Evolutionary conservation across 768 basidiomycete species (phyloP), one percentile per base, ranked within the genome.

Genomic region (Pulveroboletus sp.): DNA sequence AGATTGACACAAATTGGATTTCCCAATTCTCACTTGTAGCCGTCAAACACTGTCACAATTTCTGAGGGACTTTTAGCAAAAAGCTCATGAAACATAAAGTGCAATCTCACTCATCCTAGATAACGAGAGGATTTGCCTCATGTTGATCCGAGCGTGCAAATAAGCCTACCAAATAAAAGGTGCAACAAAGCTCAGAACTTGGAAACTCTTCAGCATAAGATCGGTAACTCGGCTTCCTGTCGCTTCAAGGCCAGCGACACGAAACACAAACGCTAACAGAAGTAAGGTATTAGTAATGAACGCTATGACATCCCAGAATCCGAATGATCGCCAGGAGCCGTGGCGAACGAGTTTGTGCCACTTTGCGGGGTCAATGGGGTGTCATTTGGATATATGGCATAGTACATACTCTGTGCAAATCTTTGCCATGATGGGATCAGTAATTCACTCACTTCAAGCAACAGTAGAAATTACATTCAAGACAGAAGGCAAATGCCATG

Each of bases 151-250:
- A 38, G 18, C 6, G 42, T 11, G 38, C 5, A 21, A 26, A 51
- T 18, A 50, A 17, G 67, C 83, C 46, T 56, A 89, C 93, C 92
- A 95, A 39, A 94, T 85, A 43, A 95, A 77, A 0, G 91, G 92
- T 2, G 90, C 80, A 6, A 88, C 91, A 67, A 85, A 92, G 71
- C 89, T 90, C 35, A 96, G 71, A 27, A 91, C 77, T 62, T 94
- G 92, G 71, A 96, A 97, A 66, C 93, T 94, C 50, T 67, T 74
- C 14, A 91, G 55, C 46, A 76, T 76, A 51, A 81, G 58, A 45
- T 61, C 56, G 24, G 63, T 60, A 17, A 70, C 67, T 46, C 67
- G 50, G 53, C 76, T 69, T 3, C 60, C 71, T 3, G 66, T 54
- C 5, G 65, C 62, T 6, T 43, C 52, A 7, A 86, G 57, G 24